Evolutionary conservation across 2,329 filamentous ascomycete genomes (phyloP).

Genomic region (Myriosclerotinia curreyana): DNA sequence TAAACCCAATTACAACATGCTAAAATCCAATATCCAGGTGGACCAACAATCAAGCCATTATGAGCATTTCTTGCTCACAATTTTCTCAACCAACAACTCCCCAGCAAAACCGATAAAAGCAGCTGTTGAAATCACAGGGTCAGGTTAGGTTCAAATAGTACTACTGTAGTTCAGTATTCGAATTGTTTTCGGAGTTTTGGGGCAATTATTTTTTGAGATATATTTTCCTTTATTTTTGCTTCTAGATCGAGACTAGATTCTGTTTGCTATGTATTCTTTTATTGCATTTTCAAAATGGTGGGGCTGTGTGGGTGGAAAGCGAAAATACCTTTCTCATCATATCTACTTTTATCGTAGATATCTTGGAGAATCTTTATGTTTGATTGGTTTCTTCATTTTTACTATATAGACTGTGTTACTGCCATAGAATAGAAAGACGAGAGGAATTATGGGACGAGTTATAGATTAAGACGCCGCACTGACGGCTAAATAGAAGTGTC

Average conservation of each 20-base stretch:
- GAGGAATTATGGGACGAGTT: neutral
- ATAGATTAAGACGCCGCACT: no score
- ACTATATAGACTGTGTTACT: neutral
- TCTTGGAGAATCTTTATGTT: neutral
- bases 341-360: neutral
- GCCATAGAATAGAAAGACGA: neutral
- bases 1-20: neutral
- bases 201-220: neutral
- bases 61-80: slow-evolving; percentile 11
- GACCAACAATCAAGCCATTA: slow-evolving; percentile 16
- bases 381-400: neutral
- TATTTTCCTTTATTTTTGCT: neutral
- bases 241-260: neutral
- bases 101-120: slow-evolving; percentile 1
- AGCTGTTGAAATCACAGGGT: no score
- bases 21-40: slow-evolving; percentile 2
- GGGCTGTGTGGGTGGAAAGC: no score
- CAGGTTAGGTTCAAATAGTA: no score
- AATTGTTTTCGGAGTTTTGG: neutral
- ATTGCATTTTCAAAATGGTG: neutral
- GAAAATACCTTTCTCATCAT: neutral
- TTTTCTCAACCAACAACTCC: slow-evolving; percentile 11
- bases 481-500: neutral
- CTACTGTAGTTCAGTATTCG: neutral
- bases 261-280: neutral